Conservation (phyloP, 257 asterid species). For the Ligustrum vulgare region DNA sequence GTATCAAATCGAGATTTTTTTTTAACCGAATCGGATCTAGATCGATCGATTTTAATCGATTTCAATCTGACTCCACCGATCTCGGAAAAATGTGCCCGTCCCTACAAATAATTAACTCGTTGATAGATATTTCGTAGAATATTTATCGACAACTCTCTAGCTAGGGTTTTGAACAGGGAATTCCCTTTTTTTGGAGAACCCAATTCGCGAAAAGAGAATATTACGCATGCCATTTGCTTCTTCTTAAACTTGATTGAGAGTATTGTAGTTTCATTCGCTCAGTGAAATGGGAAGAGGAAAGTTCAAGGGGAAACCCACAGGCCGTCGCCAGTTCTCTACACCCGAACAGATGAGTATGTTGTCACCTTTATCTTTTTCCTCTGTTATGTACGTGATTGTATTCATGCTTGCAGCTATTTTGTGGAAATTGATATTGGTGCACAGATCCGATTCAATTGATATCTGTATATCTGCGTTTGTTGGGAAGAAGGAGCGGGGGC, state of each 20-base stretch:
- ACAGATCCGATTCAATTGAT: not conserved
- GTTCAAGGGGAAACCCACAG: constrained; percentile 56
- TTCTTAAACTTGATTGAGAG: not conserved
- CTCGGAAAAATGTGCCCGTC: too few species aligned
- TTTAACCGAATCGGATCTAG: too few species aligned
- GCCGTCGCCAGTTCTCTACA: constrained; percentile 54
- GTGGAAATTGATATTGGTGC: not conserved
- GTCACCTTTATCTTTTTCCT: not conserved
- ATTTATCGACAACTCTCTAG: too few species aligned
- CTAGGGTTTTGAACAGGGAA: not conserved
- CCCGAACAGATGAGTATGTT: constrained; percentile 47
- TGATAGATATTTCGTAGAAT: too few species aligned
- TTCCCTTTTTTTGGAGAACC: too few species aligned
- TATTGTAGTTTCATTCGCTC: not conserved
- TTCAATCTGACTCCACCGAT: too few species aligned
- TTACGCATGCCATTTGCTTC: not conserved
- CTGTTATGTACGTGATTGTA: not conserved
- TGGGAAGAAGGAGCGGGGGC: not conserved
- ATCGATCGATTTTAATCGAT: too few species aligned
- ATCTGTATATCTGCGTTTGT: not conserved
- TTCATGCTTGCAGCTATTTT: not conserved
- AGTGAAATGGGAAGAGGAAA: constrained; percentile 49
- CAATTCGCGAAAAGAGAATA: too few species aligned
- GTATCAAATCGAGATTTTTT: too few species aligned
- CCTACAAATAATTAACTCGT: too few species aligned